Evolutionary conservation across 1,284 basidiomycete genomes (phyloP).

Genomic region (Cryptococcus sp.): DNA sequence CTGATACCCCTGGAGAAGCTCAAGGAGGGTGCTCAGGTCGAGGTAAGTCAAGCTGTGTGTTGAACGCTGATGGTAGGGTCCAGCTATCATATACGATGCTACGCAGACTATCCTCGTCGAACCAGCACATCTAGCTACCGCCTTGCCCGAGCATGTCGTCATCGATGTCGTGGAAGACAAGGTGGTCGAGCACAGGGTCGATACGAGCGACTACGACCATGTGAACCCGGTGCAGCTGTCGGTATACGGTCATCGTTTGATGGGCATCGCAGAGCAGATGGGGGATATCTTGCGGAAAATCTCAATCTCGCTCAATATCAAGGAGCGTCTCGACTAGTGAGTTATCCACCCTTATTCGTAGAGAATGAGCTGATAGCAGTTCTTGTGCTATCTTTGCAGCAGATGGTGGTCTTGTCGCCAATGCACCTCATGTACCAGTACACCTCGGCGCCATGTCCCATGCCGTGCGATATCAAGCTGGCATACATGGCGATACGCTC

Average conservation of each 20-base stretch:
- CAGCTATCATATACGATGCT: slow-evolving; percentile 37
- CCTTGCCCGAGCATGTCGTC: slow-evolving; percentile 23
- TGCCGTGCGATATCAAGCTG: slow-evolving; percentile 34
- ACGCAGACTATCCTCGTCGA: slow-evolving; percentile 42
- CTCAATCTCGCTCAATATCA: slow-evolving; percentile 45
- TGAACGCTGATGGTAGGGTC: slow-evolving; percentile 17
- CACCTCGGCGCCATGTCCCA: slow-evolving; percentile 41
- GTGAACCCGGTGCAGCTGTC: slow-evolving; percentile 52
- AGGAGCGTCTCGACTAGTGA: slow-evolving; percentile 38
- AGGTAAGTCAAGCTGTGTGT: slow-evolving; percentile 6
- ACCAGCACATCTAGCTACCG: slow-evolving; percentile 17
- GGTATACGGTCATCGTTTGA: slow-evolving; percentile 52
- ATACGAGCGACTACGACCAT: slow-evolving; percentile 19
- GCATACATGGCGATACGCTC: slow-evolving; percentile 28
- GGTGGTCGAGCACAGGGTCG: slow-evolving; percentile 14
- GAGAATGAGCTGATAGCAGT: slow-evolving; percentile 9
- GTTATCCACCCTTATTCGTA: background rate
- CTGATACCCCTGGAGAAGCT: slow-evolving; percentile 28
- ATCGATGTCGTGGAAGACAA: slow-evolving; percentile 29
- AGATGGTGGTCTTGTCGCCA: slow-evolving; percentile 50
- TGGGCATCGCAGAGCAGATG: slow-evolving; percentile 51
- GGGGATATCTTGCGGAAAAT: slow-evolving; percentile 51
- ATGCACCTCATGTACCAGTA: slow-evolving; percentile 48
- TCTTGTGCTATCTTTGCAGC: slow-evolving; percentile 49
- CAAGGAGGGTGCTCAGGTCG: slow-evolving; percentile 28